Percentiles rank a stretch among this genome's conserved stretches.
These are phyloP conservation scores for Penicillium oxalicum DNA, from an alignment of 2,329 filamentous ascomycete genomes.

Conservation along the genomic window DNA sequence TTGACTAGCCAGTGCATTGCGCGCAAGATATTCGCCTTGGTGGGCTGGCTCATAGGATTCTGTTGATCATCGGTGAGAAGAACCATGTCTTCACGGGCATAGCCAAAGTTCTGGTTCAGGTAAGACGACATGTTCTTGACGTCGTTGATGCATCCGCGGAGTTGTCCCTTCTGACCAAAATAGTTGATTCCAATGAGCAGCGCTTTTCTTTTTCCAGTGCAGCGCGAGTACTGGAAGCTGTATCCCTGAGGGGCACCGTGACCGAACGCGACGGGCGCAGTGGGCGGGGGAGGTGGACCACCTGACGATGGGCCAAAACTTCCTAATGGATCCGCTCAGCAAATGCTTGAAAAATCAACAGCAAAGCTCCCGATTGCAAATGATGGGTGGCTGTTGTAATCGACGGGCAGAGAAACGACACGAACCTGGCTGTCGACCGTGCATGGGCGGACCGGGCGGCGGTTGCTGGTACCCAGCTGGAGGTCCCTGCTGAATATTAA, in stretches of 20 bases:
- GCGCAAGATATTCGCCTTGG: constrained; percentile 87
- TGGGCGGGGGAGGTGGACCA: constrained; percentile 60
- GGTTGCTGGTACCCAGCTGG: constrained; percentile 31
- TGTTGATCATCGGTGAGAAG: constrained; percentile 94
- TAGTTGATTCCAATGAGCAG: constrained; percentile 95
- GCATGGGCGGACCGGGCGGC: constrained; percentile 33
- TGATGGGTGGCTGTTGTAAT: neutral
- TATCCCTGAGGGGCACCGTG: constrained; percentile 74
- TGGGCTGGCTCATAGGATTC: constrained; percentile 94
- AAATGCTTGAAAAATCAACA: neutral
- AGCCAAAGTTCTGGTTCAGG: constrained; percentile 80
- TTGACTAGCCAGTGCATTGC: constrained; percentile 99
- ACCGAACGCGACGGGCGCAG: constrained; percentile 65
- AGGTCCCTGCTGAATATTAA: constrained; percentile 16
- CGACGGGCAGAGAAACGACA: neutral
- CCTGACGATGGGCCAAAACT: constrained; percentile 13
- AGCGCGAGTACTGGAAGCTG: constrained; percentile 84
- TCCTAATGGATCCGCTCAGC: constrained; percentile 4
- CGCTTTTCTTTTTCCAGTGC: constrained; percentile 81
- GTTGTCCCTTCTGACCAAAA: constrained; percentile 83
- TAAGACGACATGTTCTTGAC: constrained; percentile 96
- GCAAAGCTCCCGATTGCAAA: neutral
- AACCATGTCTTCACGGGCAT: constrained; percentile 95
- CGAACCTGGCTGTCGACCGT: constrained; percentile 34
- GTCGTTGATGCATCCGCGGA: constrained; percentile 93